Conservation (phyloP, 805 yeast species). For the Nakazawaea pomicola region DNA sequence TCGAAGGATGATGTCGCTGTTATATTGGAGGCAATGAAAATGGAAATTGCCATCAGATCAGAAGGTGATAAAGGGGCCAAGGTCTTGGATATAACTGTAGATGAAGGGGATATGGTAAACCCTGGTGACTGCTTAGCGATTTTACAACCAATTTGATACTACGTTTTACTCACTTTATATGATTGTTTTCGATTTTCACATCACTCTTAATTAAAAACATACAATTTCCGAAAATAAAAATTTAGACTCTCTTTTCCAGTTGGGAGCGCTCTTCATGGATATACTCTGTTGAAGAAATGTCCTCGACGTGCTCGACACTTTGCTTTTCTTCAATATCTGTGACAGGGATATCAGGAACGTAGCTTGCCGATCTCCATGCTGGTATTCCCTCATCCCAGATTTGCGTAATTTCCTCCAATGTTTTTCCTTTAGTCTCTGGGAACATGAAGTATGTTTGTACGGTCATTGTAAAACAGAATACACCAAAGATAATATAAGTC, state of each 20-base stretch:
- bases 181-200: too few species aligned
- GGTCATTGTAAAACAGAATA: conserved; percentile 44
- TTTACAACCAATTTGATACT: conserved; percentile 6
- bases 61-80: conserved; percentile 14
- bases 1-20: conserved; percentile 19
- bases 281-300: too few species aligned
- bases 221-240: too few species aligned
- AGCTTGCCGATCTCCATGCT: conserved; percentile 12
- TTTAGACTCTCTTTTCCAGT: too few species aligned
- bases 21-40: conserved; percentile 31
- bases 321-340: conserved; percentile 2
- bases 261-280: too few species aligned
- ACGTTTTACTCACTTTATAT: too few species aligned
- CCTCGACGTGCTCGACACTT: not conserved
- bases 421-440: conserved; percentile 61
- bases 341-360: conserved; percentile 13
- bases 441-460: conserved; percentile 39
- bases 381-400: conserved; percentile 19
- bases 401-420: conserved; percentile 57
- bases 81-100: conserved; percentile 23
- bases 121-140: conserved; percentile 22
- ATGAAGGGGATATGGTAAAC: conserved; percentile 28
- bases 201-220: too few species aligned
- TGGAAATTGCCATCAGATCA: conserved; percentile 29
- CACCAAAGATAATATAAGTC: conserved; percentile 52